Percentiles rank a stretch among this genome's conserved stretches.
phyloP scores from a whole-genome alignment of 345 rosid genomes.

The Populus pruinosa region DNA sequence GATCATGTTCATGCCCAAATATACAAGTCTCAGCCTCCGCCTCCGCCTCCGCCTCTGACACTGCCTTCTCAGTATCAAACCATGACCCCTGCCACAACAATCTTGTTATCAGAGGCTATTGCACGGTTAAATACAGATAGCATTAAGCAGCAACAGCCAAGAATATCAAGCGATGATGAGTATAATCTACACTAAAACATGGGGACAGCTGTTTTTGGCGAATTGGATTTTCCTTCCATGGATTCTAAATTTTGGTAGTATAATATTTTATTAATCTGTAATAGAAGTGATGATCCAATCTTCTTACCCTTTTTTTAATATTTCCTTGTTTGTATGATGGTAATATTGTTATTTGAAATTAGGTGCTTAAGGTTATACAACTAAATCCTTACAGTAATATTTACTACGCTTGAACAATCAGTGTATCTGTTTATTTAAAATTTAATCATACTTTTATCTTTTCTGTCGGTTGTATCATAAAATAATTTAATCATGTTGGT shows the following conservation, averaged over 20 bases:
- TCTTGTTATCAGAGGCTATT: constrained; percentile 45
- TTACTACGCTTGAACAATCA: not conserved
- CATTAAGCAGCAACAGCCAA: constrained; percentile 35
- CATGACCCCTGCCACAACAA: constrained; percentile 36
- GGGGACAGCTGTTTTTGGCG: constrained; percentile 15
- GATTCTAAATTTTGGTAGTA: constrained; percentile 3
- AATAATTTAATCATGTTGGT: not conserved
- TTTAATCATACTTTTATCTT: not conserved
- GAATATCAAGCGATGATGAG: constrained; percentile 24
- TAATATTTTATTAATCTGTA: not conserved
- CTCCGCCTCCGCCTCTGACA: constrained; percentile 56
- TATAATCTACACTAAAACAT: constrained; percentile 8
- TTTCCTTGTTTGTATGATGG: not conserved
- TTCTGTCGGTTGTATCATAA: not conserved
- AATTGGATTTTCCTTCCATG: not conserved
- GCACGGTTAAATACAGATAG: constrained; percentile 42
- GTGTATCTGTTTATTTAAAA: not conserved
- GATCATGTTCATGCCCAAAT: constrained; percentile 56
- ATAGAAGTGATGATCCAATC: not conserved
- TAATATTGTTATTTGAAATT: not conserved
- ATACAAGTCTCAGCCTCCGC: constrained; percentile 84
- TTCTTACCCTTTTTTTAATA: not conserved
- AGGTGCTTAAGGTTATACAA: not conserved
- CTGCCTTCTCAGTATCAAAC: constrained; percentile 52
- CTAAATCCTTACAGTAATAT: not conserved